A percentile compares a stretch with the other conserved stretches of the same genome.
Evolutionary conservation across 2,329 filamentous ascomycete species (phyloP).

Genomic region (Aspergillus novofumigatus): DNA sequence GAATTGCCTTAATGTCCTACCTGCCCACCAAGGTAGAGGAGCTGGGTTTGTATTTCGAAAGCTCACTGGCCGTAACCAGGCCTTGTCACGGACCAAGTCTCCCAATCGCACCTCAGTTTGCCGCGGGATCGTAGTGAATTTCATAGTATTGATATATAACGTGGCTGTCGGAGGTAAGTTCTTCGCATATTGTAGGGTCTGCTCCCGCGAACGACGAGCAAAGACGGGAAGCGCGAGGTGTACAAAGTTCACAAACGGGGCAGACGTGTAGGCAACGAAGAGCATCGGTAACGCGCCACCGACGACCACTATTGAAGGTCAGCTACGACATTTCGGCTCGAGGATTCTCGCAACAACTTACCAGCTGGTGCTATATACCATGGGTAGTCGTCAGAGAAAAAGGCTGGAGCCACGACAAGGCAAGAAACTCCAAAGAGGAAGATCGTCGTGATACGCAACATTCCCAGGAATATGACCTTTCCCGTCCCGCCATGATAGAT

Average conservation of each 20-base stretch:
- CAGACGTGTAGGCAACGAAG: conserved; percentile 60
- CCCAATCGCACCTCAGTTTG: conserved; percentile 40
- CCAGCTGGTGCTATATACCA: conserved; percentile 40
- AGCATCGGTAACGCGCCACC: conserved; percentile 62
- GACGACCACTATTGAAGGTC: conserved; percentile 46
- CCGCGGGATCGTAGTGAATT: conserved; percentile 41
- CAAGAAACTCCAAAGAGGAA: conserved; percentile 65
- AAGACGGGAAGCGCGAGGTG: conserved; percentile 64
- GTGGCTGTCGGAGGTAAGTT: conserved; percentile 42
- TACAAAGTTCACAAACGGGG: conserved; percentile 69
- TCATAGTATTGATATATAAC: conserved; percentile 44
- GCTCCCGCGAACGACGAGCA: conserved; percentile 57
- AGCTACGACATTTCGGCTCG: background rate
- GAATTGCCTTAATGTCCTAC: conserved; percentile 35
- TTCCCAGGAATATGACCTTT: conserved; percentile 63
- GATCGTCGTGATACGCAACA: conserved; percentile 67
- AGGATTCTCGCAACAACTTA: conserved; percentile 20
- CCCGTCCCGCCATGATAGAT: conserved; percentile 72
- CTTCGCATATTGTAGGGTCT: conserved; percentile 40
- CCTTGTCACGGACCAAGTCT: conserved; percentile 36
- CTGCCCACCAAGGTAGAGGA: conserved; percentile 35
- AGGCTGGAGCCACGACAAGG: conserved; percentile 59
- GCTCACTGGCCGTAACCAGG: conserved; percentile 36
- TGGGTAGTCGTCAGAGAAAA: conserved; percentile 44
- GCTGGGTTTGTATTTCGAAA: conserved; percentile 38